Conservation (phyloP, 257 asterid species). For the Fraxinus cuspidata region DNA sequence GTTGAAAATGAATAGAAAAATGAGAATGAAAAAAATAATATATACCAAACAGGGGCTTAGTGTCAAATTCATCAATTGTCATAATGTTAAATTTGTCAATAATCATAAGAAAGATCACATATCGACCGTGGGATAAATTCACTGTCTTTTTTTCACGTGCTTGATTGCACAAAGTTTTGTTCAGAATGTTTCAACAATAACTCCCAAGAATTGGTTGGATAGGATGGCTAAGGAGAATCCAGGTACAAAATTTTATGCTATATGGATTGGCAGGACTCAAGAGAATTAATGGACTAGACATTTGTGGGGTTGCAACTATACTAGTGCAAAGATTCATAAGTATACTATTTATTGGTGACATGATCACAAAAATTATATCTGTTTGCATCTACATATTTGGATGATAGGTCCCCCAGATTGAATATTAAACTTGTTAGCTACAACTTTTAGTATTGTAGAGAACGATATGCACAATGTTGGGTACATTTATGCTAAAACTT, state of each 20-base stretch:
- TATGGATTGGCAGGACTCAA: not conserved
- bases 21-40: no score
- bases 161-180: not conserved
- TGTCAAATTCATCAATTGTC: no score
- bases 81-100: no score
- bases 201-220: conserved; percentile 1
- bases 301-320: conserved; percentile 3
- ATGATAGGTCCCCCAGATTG: not conserved
- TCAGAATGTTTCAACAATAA: not conserved
- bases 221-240: not conserved
- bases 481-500: no score
- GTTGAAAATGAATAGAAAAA: no score
- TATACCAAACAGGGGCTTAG: no score
- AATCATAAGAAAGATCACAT: no score
- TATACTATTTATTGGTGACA: conserved; percentile 1
- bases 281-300: not conserved
- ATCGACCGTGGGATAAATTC: not conserved
- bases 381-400: not conserved
- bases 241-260: not conserved
- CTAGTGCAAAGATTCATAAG: not conserved
- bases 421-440: not conserved
- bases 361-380: not conserved
- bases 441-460: no score
- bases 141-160: not conserved
- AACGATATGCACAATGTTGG: not conserved